Evolutionary conservation across 2,329 filamentous ascomycete species (phyloP).

Genomic region (Trichophaea hybrida): DNA sequence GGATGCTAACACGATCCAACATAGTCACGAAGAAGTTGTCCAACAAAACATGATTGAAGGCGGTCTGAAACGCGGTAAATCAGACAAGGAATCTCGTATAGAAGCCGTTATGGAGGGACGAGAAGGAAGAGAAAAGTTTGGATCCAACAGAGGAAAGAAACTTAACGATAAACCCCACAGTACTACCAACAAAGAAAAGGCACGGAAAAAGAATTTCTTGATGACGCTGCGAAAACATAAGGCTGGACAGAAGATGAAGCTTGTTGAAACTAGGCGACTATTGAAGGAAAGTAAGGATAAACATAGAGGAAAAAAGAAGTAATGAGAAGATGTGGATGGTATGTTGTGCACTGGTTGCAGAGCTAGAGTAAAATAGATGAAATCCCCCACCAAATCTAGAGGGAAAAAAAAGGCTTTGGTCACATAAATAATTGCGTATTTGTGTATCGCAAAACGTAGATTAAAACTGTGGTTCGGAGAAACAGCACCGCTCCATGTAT

Average conservation of each 20-base stretch:
- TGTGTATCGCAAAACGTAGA: too few relatives aligned
- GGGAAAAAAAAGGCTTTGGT: too few relatives aligned
- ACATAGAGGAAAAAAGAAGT: constrained; percentile 68
- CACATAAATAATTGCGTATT: too few relatives aligned
- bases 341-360: not conserved
- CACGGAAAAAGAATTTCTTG: constrained; percentile 91
- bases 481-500: too few relatives aligned
- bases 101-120: constrained; percentile 63
- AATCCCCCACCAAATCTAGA: too few relatives aligned
- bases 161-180: constrained; percentile 64
- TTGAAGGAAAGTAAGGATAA: constrained; percentile 69
- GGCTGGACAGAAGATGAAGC: constrained; percentile 84
- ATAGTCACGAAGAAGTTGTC: constrained; percentile 61
- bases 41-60: constrained; percentile 88
- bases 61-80: constrained; percentile 64
- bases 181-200: constrained; percentile 94
- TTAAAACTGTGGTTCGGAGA: too few relatives aligned
- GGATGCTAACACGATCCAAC: not conserved
- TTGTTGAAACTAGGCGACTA: constrained; percentile 70
- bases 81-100: constrained; percentile 77
- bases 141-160: constrained; percentile 32
- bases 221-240: constrained; percentile 97
- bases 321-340: constrained; percentile 28
- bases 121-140: constrained; percentile 26
- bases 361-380: too few relatives aligned